Conservation (phyloP, 371 early-diverging fungal genomes). For the Haplosporangium sp. region DNA sequence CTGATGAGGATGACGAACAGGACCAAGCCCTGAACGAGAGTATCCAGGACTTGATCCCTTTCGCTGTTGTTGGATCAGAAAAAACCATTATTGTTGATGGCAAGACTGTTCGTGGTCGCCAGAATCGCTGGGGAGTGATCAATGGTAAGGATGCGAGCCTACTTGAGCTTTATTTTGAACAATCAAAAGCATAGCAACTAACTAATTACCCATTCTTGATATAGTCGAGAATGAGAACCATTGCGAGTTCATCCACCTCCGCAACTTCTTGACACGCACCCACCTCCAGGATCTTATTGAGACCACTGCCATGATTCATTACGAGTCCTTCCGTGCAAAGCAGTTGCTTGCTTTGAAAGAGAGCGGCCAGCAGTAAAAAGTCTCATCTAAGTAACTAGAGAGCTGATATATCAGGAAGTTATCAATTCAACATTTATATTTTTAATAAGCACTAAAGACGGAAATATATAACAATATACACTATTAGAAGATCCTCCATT, state of each 20-base stretch:
- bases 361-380: slow-evolving; percentile 56
- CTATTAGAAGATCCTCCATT: not conserved
- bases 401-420: not conserved
- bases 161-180: not conserved
- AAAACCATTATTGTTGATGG: slow-evolving; percentile 86
- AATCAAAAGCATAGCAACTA: not conserved
- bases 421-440: not conserved
- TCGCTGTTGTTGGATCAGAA: slow-evolving; percentile 90
- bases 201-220: not conserved
- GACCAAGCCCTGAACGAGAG: slow-evolving; percentile 79
- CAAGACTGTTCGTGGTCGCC: slow-evolving; percentile 75
- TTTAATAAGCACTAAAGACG: slow-evolving; percentile 1
- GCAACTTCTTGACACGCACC: slow-evolving; percentile 88
- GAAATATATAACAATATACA: slow-evolving; percentile 3
- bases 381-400: no score
- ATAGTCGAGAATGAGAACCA: slow-evolving; percentile 79
- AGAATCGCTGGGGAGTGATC: slow-evolving; percentile 77
- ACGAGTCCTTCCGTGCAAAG: slow-evolving; percentile 92
- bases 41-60: slow-evolving; percentile 85
- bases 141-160: slow-evolving; percentile 63
- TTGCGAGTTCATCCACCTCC: slow-evolving; percentile 84
- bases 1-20: slow-evolving; percentile 85
- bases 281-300: slow-evolving; percentile 90
- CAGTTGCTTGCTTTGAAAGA: slow-evolving; percentile 89
- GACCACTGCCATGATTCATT: slow-evolving; percentile 87